phyloP scores from a whole-genome alignment of 2,329 filamentous ascomycete species.

The Tolypocladium nubicola region DNA sequence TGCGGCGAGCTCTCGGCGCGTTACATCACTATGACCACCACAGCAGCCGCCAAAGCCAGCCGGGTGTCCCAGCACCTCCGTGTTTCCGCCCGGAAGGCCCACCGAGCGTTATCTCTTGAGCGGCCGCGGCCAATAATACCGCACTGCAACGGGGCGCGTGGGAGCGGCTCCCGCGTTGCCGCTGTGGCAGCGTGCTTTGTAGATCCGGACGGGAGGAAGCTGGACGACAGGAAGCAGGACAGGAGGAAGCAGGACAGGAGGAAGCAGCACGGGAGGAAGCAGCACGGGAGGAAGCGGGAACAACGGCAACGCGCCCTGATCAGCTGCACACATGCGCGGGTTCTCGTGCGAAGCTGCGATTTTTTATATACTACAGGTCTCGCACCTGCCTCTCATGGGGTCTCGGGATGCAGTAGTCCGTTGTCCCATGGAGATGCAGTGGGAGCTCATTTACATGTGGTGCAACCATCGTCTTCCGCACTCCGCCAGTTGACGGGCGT shows the following conservation, averaged over 20 bases:
- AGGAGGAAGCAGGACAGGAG: background rate
- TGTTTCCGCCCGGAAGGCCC: conserved; percentile 2
- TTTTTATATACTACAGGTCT: background rate
- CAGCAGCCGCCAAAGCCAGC: background rate
- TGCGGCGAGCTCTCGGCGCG: background rate
- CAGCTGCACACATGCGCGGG: background rate
- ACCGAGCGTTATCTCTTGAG: background rate
- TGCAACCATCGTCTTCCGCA: background rate
- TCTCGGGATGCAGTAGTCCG: background rate
- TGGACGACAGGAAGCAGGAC: background rate
- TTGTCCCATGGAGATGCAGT: background rate
- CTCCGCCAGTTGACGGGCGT: background rate
- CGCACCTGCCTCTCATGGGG: background rate
- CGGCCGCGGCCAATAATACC: background rate
- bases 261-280: background rate
- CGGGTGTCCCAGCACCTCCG: conserved; percentile 3
- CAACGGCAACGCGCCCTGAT: background rate
- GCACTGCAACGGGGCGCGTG: background rate
- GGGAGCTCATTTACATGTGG: background rate
- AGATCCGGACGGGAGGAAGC: background rate
- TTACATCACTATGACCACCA: background rate
- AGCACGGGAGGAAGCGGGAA: background rate
- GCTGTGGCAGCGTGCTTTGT: too few relatives aligned
- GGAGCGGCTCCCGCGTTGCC: background rate
- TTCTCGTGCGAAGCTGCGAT: background rate